These are phyloP conservation scores for Trichoderma asperelloides DNA, from an alignment of 495 filamentous ascomycete genomes.

Conservation along the genomic window DNA sequence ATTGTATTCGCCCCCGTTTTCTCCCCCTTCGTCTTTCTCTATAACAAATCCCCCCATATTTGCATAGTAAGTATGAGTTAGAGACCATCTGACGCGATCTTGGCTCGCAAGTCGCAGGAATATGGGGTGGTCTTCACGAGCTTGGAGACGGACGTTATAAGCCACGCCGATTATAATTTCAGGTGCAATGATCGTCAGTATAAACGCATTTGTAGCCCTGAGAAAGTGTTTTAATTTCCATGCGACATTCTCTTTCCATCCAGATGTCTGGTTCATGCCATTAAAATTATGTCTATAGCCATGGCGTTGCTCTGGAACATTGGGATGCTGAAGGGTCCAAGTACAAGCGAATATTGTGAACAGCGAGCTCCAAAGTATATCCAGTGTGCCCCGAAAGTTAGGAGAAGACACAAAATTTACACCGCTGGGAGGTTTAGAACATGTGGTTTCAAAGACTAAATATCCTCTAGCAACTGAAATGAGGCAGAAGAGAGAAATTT, in stretches of 20 bases:
- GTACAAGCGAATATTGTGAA: not conserved
- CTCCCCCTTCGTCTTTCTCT: too few relatives aligned
- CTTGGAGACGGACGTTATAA: not conserved
- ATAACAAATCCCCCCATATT: constrained; percentile 1
- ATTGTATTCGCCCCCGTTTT: not conserved
- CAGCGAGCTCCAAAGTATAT: not conserved
- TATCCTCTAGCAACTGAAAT: not conserved
- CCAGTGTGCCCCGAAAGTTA: not conserved
- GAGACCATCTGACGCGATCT: not conserved
- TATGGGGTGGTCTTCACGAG: not conserved
- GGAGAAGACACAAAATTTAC: not conserved
- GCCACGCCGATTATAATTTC: not conserved
- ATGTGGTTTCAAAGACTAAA: not conserved
- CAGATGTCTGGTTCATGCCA: not conserved
- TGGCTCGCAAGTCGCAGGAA: not conserved
- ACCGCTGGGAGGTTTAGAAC: not conserved
- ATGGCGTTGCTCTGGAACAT: not conserved
- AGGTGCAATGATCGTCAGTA: not conserved
- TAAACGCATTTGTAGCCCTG: not conserved
- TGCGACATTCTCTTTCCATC: not conserved
- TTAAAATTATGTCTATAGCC: not conserved
- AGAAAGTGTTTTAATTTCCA: not conserved
- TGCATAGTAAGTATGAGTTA: not conserved
- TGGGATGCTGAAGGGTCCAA: not conserved
- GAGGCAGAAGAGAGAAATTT: not conserved